Conservation (phyloP, 306 rosid genomes). For the Gillenia trifoliata region DNA sequence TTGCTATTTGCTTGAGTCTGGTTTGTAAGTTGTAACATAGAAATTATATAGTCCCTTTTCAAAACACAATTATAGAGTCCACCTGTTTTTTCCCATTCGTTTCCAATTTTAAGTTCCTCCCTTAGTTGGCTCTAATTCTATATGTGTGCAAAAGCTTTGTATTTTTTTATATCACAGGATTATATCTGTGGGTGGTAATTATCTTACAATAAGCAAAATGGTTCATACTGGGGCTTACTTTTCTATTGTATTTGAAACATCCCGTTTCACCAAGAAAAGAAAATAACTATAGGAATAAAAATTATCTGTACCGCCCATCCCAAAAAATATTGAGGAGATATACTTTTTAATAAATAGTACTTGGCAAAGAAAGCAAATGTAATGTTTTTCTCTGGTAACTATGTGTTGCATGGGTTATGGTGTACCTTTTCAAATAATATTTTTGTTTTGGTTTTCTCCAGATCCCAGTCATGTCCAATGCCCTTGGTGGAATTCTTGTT, state of each 20-base stretch:
- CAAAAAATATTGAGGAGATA: not conserved
- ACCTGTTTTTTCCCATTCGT: not conserved
- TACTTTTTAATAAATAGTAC: not conserved
- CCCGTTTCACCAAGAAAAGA: not conserved
- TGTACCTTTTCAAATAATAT: conserved; percentile 7
- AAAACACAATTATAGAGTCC: not conserved
- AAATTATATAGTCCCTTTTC: not conserved
- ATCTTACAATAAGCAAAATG: not conserved
- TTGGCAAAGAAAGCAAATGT: not conserved
- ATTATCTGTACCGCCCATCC: not conserved
- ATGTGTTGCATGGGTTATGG: not conserved
- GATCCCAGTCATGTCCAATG: conserved; percentile 80
- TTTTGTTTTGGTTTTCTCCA: conserved; percentile 29
- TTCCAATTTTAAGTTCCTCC: not conserved
- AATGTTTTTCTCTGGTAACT: not conserved
- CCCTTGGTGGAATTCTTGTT: conserved; percentile 96
- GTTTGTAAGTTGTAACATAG: too few species aligned
- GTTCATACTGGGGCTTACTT: not conserved
- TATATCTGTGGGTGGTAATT: not conserved
- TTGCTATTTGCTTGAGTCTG: not conserved
- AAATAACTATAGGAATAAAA: not conserved
- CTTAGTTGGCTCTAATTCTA: not conserved
- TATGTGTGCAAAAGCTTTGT: not conserved
- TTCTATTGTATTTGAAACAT: not conserved
- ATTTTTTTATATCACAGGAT: not conserved